Percentiles rank a stretch among this genome's conserved stretches.
Evolutionary conservation across 176 grass and related monocot genomes (phyloP).

Genomic region (Canna indica): DNA sequence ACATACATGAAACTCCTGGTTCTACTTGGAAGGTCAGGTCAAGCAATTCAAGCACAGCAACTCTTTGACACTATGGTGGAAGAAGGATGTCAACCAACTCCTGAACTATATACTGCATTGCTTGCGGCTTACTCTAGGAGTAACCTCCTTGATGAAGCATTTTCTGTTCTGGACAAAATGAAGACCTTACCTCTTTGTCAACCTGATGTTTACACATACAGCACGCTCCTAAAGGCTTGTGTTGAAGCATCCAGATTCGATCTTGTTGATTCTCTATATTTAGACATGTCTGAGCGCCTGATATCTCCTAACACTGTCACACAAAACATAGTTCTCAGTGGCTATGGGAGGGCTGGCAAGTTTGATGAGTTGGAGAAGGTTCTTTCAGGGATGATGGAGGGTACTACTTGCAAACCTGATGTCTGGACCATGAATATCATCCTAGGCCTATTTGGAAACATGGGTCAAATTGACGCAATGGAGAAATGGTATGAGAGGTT

Average conservation of each 20-base stretch:
- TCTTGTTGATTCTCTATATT: conserved; percentile 47
- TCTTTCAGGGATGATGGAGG: conserved; percentile 59
- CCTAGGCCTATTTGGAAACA: conserved; percentile 76
- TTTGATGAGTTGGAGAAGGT: conserved; percentile 77
- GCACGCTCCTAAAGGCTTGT: conserved; percentile 73
- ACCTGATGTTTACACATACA: conserved; percentile 91
- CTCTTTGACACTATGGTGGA: conserved; percentile 57
- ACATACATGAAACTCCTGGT: conserved; percentile 83
- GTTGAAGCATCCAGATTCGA: conserved; percentile 48
- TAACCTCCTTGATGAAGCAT: conserved; percentile 52
- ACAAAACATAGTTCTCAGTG: conserved; percentile 78
- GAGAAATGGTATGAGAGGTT: conserved; percentile 98
- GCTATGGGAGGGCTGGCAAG: conserved; percentile 65
- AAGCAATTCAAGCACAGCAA: conserved; percentile 34
- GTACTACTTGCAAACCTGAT: conserved; percentile 54
- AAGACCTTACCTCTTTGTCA: conserved; percentile 53
- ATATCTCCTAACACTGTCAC: conserved; percentile 77
- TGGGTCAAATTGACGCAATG: conserved; percentile 53
- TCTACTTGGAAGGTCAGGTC: conserved; percentile 53
- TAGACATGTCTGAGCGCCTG: conserved; percentile 56
- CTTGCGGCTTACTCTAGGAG: conserved; percentile 54
- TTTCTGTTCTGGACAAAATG: conserved; percentile 51
- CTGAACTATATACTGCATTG: conserved; percentile 69
- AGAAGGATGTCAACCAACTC: conserved; percentile 49
- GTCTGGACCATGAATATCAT: conserved; percentile 98